phyloP scores from a whole-genome alignment of 2,329 filamentous ascomycete genomes.

The Colletotrichum euphorbiae region DNA sequence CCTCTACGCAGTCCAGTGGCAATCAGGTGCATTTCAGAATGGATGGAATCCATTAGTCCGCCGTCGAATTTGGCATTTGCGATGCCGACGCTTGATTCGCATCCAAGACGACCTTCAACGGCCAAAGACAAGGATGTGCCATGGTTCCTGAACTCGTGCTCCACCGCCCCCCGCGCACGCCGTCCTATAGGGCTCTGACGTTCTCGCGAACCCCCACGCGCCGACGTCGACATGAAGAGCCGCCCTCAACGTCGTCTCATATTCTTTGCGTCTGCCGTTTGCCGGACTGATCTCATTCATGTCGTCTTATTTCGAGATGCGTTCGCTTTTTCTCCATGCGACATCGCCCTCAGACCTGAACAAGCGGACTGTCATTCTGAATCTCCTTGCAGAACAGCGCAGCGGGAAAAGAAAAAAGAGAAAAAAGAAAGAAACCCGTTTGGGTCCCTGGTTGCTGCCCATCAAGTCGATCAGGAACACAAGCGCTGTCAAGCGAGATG shows the following conservation, averaged over 20 bases:
- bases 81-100: conserved; percentile 24
- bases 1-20: not conserved
- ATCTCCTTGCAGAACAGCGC: too few relatives aligned
- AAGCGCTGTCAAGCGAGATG: too few relatives aligned
- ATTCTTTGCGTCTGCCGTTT: not conserved
- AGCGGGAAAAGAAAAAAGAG: too few relatives aligned
- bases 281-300: too few relatives aligned
- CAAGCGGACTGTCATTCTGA: too few relatives aligned
- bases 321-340: too few relatives aligned
- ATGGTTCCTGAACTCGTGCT: conserved; percentile 29
- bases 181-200: conserved; percentile 39
- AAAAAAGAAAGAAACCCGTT: too few relatives aligned
- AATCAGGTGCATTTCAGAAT: not conserved
- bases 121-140: conserved; percentile 36
- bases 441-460: too few relatives aligned
- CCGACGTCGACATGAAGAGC: not conserved
- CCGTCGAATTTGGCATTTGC: conserved; percentile 1
- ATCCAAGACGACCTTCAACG: conserved; percentile 12
- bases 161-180: conserved; percentile 39
- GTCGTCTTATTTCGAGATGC: too few relatives aligned
- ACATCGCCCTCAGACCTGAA: too few relatives aligned
- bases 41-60: not conserved
- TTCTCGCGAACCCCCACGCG: conserved; percentile 38
- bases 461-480: too few relatives aligned
- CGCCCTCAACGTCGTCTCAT: conserved; percentile 30